Evolutionary conservation across 2,329 filamentous ascomycete species (phyloP), one percentile per base, ranked within the genome.

Genomic region (Cladophialophora psammophila): DNA sequence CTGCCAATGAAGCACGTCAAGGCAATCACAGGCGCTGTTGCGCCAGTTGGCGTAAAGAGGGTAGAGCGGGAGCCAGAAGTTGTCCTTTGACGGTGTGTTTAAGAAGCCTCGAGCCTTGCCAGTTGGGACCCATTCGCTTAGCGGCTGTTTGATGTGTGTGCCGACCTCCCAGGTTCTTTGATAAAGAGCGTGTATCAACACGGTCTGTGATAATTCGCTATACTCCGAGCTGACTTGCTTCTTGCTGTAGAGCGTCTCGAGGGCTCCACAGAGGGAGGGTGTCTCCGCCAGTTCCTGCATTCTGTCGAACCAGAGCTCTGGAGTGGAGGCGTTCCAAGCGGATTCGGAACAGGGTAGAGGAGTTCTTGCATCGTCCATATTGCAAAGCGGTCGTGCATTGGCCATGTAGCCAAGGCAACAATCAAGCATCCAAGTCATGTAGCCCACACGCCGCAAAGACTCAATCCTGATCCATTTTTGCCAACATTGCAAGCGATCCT

Each of bases 1-100:
- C 18, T 81, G 80, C 86, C 86, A 88, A 71, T 88, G 85, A 1
- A 88, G 77, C 1, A 87, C 80, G 64, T 88, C 86, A 2, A 88
- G 71, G 57, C 78, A 80, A 64, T 81, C 79, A 36, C 79, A 80
- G 10, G 78, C 77, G 60, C 77, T 79, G 68, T 81, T 80, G 36
- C 79, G 77, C 79, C 79, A 81, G 62, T 82, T 83, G 0, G 81
- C 80, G 69, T 82, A 85, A 2, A 80, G 78, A 1, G 79, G 78
- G 26, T 82, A 81, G 2, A 78, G 76, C 5, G 84, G 84, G 15
- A 84, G 78, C 82, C 82, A 85, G 7, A 82, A 75, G 60, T 75
- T 76, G 38, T 74, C 76, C 4, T 75, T 53, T 72, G 75, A n/a
- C 77, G 77, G 35, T 75, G 77, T 45, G 72, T 74, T 62, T 75